These are phyloP conservation scores for Teratosphaeria destructans DNA, from an alignment of 2,329 filamentous ascomycete species.

Conservation along the genomic window DNA sequence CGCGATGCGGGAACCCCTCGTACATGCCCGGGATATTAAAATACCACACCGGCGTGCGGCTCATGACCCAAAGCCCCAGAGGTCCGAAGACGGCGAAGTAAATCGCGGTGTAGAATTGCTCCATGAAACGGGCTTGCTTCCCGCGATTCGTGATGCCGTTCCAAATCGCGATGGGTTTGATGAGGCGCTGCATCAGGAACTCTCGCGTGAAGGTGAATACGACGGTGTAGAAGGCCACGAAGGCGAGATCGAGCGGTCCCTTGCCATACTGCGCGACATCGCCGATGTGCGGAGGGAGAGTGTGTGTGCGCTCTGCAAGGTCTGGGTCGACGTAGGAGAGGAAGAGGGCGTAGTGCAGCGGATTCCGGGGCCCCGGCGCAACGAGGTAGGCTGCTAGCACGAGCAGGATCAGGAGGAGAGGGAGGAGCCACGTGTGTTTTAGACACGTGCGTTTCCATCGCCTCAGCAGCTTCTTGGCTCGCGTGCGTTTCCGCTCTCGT, in stretches of 20 bases:
- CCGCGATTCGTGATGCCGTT: conserved; percentile 59
- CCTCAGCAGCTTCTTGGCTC: conserved; percentile 34
- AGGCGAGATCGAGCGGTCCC: conserved; percentile 73
- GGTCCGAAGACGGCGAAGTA: conserved; percentile 81
- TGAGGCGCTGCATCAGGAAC: conserved; percentile 85
- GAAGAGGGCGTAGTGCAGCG: conserved; percentile 72
- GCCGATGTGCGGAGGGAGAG: conserved; percentile 36
- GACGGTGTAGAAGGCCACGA: conserved; percentile 80
- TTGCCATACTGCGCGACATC: conserved; percentile 65
- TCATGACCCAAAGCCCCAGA: conserved; percentile 83
- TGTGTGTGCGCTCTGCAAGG: conserved; percentile 22
- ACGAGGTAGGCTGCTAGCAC: conserved; percentile 60
- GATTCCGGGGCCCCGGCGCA: conserved; percentile 69
- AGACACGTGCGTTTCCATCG: conserved; percentile 37
- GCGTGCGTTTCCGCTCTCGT: conserved; percentile 35
- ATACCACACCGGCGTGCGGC: conserved; percentile 83
- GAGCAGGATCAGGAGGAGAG: conserved; percentile 55
- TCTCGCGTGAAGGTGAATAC: conserved; percentile 89
- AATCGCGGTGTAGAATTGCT: conserved; percentile 86
- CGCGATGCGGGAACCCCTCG: conserved; percentile 72
- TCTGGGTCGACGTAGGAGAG: conserved; percentile 65
- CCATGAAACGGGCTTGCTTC: conserved; percentile 89
- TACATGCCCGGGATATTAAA: conserved; percentile 91
- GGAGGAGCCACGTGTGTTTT: conserved; percentile 53
- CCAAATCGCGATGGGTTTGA: conserved; percentile 63